Evolutionary conservation across 441 rosid genomes (phyloP).

Genomic region (Syzygium syzygioides): DNA sequence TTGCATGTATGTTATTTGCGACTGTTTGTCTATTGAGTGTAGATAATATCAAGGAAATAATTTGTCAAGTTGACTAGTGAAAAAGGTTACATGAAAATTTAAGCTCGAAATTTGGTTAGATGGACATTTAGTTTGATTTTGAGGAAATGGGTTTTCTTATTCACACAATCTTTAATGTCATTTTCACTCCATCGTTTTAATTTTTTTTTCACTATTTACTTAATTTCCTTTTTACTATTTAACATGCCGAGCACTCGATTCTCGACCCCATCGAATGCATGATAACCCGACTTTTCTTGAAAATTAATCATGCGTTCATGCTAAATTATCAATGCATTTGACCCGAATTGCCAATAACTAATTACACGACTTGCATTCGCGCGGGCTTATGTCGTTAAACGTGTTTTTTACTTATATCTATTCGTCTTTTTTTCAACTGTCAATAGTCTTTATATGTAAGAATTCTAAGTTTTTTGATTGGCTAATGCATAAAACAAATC

Average conservation of each 20-base stretch:
- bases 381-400: no score
- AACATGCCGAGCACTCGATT: no score
- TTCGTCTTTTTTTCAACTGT: no score
- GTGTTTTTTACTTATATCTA: no score
- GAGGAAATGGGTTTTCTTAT: neutral
- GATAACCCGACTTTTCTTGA: no score
- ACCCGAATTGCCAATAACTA: no score
- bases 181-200: neutral
- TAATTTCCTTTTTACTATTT: no score
- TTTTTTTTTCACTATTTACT: neutral
- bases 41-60: neutral
- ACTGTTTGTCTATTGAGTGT: neutral
- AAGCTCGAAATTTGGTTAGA: neutral
- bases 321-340: no score
- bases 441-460: neutral
- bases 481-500: no score
- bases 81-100: neutral
- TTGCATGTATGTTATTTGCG: neutral
- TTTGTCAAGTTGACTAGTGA: neutral
- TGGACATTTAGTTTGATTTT: neutral
- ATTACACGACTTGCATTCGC: no score
- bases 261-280: neutral
- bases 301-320: no score
- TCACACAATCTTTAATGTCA: rapidly evolving
- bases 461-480: neutral